These are phyloP conservation scores for Furcasterigmium sp. DNA, from an alignment of 2,329 filamentous ascomycete genomes.

Conservation along the genomic window DNA sequence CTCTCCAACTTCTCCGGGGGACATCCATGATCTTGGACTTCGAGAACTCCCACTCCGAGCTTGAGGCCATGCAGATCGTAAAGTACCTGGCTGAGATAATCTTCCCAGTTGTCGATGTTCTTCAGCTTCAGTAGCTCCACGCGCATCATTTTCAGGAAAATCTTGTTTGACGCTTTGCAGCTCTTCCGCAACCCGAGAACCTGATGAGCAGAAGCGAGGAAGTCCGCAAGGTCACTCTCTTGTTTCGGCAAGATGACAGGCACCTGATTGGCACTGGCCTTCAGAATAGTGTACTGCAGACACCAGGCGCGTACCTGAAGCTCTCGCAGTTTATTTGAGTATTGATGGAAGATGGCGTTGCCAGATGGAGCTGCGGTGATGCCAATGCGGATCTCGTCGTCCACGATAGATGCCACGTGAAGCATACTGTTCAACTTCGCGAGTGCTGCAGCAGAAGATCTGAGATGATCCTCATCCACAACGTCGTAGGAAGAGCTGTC, in stretches of 20 bases:
- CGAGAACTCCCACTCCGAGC: conserved; percentile 61
- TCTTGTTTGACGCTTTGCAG: conserved; percentile 80
- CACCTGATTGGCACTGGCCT: conserved; percentile 67
- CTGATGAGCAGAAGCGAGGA: conserved; percentile 76
- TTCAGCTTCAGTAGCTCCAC: conserved; percentile 74
- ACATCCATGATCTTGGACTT: conserved; percentile 75
- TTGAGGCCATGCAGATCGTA: conserved; percentile 80
- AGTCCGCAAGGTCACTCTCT: conserved; percentile 71
- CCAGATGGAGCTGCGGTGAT: conserved; percentile 56
- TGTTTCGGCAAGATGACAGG: conserved; percentile 57
- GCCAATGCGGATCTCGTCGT: conserved; percentile 80
- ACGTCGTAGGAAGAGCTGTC: conserved; percentile 73
- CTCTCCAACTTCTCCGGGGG: conserved; percentile 72
- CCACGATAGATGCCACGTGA: conserved; percentile 73
- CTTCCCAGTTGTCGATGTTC: conserved; percentile 75
- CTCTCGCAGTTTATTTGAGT: conserved; percentile 71
- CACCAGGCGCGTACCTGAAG: conserved; percentile 87
- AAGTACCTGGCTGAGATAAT: conserved; percentile 79
- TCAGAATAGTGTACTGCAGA: conserved; percentile 74
- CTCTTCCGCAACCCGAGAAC: conserved; percentile 77
- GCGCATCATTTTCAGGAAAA: conserved; percentile 85
- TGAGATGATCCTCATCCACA: conserved; percentile 73
- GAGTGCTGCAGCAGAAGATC: conserved; percentile 65
- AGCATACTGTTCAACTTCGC: conserved; percentile 68
- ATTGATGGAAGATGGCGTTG: conserved; percentile 49